Percentiles rank a stretch among this genome's conserved stretches.
phyloP scores from a whole-genome alignment of 257 asterid species.

The Echium plantagineum region DNA sequence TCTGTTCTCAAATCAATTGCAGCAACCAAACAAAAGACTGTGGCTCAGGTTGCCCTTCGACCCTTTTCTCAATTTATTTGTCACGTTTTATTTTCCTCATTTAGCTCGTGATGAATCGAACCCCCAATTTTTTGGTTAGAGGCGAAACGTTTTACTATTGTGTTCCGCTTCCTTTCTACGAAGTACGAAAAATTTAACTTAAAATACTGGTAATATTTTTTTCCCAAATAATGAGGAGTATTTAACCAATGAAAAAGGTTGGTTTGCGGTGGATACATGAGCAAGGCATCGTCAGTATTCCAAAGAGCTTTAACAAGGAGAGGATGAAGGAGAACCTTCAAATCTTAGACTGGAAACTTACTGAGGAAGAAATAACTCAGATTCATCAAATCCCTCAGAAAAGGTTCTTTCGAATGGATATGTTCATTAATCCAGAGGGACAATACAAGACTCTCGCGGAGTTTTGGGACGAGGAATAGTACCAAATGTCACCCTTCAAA shows the following conservation, averaged over 20 bases:
- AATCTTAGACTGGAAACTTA: conserved; percentile 20
- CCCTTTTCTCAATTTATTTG: background rate
- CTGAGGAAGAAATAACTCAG: conserved; percentile 22
- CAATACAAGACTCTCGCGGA: conserved; percentile 27
- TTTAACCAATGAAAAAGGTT: too few relatives aligned
- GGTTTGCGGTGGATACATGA: conserved; percentile 25
- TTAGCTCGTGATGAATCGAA: too few relatives aligned
- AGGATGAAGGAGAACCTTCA: conserved; percentile 25
- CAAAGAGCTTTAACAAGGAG: conserved; percentile 27
- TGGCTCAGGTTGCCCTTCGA: conserved; percentile 29
- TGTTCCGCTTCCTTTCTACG: too few relatives aligned
- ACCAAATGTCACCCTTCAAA: background rate
- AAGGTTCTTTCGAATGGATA: conserved; percentile 12
- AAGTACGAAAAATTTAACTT: too few relatives aligned
- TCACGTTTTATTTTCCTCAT: too few relatives aligned
- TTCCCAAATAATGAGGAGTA: too few relatives aligned
- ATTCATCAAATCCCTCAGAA: conserved; percentile 29
- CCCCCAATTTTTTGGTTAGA: too few relatives aligned
- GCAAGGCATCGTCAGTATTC: conserved; percentile 14
- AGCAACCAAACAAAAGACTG: conserved; percentile 19
- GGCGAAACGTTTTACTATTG: too few relatives aligned
- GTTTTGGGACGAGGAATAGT: conserved; percentile 47
- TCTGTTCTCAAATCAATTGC: conserved; percentile 31
- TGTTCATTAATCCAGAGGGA: conserved; percentile 24
- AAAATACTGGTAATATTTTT: too few relatives aligned